Conservation (phyloP, 495 filamentous ascomycete species). For the Lasiosphaeria hispida region DNA sequence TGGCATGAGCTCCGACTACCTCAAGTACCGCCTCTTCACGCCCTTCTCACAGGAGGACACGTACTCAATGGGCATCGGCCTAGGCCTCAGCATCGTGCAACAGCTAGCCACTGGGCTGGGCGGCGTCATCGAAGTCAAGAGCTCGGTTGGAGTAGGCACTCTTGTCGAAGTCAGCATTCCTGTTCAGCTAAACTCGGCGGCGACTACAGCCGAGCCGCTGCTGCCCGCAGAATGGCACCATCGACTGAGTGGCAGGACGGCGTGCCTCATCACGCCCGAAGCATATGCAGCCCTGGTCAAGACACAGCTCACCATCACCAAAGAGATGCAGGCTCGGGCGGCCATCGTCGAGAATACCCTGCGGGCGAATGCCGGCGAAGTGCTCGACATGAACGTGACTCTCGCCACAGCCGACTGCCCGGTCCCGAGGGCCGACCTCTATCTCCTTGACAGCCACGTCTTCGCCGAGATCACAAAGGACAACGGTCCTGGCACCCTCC, state of each 20-base stretch:
- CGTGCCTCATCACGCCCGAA: slow-evolving; percentile 31
- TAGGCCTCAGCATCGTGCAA: slow-evolving; percentile 67
- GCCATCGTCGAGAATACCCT: slow-evolving; percentile 16
- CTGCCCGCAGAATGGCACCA: too few species aligned
- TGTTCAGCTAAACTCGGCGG: slow-evolving; percentile 32
- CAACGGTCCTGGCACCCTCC: not conserved
- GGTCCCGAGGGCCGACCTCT: slow-evolving; percentile 21
- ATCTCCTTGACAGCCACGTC: slow-evolving; percentile 20
- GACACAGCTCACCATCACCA: not conserved
- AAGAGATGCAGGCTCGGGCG: slow-evolving; percentile 10
- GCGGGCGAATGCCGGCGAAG: slow-evolving; percentile 13
- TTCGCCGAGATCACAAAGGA: not conserved
- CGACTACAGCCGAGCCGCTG: slow-evolving; percentile 6
- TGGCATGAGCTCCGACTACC: slow-evolving; percentile 67
- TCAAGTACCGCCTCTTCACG: slow-evolving; percentile 63
- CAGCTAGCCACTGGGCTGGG: slow-evolving; percentile 61
- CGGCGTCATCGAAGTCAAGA: slow-evolving; percentile 55
- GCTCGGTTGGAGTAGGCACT: slow-evolving; percentile 23
- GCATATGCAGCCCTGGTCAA: slow-evolving; percentile 8
- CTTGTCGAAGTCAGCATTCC: slow-evolving; percentile 50
- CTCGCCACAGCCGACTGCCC: slow-evolving; percentile 6
- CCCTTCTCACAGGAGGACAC: slow-evolving; percentile 72
- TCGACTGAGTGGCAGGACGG: slow-evolving; percentile 4
- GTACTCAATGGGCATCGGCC: slow-evolving; percentile 63
- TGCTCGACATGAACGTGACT: slow-evolving; percentile 18